phyloP scores from a whole-genome alignment of 306 rosid species.

The Leucaena leucocephala region DNA sequence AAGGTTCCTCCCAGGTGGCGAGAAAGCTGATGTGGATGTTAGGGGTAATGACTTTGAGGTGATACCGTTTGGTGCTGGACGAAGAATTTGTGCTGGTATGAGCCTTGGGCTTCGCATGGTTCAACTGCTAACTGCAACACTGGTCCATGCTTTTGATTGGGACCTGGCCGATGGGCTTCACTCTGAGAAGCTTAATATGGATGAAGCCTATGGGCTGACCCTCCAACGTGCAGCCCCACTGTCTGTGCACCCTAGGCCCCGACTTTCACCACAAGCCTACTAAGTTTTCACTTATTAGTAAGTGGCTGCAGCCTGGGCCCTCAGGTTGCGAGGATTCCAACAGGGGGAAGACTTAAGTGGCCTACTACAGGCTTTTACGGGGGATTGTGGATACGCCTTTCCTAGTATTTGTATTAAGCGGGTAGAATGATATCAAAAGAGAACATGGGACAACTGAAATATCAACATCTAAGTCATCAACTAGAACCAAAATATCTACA shows the following conservation, averaged over 20 bases:
- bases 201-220: constrained; percentile 76
- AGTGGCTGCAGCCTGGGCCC: neutral
- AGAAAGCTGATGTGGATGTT: constrained; percentile 60
- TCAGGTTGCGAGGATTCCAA: neutral
- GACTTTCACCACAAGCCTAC: constrained; percentile 50
- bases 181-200: constrained; percentile 64
- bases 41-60: constrained; percentile 73
- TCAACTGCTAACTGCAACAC: constrained; percentile 50
- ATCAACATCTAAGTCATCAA: too few species aligned
- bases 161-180: constrained; percentile 48
- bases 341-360: too few species aligned
- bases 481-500: neutral
- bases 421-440: too few species aligned
- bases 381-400: neutral
- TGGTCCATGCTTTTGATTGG: constrained; percentile 71
- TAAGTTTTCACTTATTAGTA: neutral
- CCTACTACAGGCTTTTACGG: neutral
- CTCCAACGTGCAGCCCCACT: constrained; percentile 64
- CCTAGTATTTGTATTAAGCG: neutral
- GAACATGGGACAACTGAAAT: neutral
- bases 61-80: constrained; percentile 84
- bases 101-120: constrained; percentile 68
- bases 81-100: constrained; percentile 78
- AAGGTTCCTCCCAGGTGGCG: constrained; percentile 66
- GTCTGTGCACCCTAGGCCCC: constrained; percentile 50